These are phyloP conservation scores for Aspergillus brasiliensis DNA, from an alignment of 2,329 filamentous ascomycete species.

Conservation along the genomic window DNA sequence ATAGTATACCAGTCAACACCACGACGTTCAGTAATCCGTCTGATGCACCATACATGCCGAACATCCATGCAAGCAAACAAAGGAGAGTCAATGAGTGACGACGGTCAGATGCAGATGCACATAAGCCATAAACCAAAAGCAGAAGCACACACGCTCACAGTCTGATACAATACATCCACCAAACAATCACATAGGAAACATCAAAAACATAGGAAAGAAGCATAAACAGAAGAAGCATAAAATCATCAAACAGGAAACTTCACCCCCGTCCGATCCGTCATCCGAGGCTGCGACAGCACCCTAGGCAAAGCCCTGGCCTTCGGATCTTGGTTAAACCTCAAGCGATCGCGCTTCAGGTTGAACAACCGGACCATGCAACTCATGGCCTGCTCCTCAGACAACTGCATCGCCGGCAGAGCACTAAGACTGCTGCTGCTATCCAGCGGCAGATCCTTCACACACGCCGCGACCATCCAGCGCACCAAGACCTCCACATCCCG, in stretches of 20 bases:
- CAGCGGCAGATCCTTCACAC: constrained; percentile 16
- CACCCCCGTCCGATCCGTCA: constrained; percentile 17
- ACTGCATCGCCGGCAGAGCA: constrained; percentile 7
- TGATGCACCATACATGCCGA: no score
- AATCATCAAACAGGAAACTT: constrained; percentile 17
- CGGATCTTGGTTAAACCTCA: constrained; percentile 22
- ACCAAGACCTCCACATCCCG: constrained; percentile 21
- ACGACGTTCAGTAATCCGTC: no score
- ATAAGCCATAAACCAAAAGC: no score
- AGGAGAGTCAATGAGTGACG: background rate
- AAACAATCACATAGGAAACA: no score
- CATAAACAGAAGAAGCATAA: no score
- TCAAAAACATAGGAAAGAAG: no score
- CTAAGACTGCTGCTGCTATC: constrained; percentile 5
- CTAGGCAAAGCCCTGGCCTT: constrained; percentile 21
- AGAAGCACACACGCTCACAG: no score
- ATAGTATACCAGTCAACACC: no score
- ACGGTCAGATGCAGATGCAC: no score
- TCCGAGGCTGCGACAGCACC: constrained; percentile 20
- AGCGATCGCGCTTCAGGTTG: constrained; percentile 22
- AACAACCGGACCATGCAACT: constrained; percentile 21
- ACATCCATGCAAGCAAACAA: background rate
- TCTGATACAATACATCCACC: no score
- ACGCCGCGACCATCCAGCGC: constrained; percentile 23
- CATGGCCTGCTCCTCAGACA: constrained; percentile 24